Conservation (phyloP, 1,284 basidiomycete genomes). For the Inonotus obliquus region DNA sequence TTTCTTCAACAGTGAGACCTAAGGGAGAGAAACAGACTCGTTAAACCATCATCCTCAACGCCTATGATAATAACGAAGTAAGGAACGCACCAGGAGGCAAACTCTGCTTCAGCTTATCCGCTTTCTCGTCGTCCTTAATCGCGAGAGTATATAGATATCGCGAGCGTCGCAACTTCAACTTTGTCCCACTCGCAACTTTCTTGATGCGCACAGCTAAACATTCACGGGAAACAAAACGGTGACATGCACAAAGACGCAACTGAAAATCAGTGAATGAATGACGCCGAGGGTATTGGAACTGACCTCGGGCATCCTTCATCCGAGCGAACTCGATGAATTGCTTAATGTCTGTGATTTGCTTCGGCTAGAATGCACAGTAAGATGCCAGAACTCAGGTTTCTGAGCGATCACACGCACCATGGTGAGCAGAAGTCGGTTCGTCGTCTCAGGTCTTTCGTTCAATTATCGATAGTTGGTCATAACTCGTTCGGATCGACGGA, state of each 20-base stretch:
- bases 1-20: conserved; percentile 64
- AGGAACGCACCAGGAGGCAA: conserved; percentile 83
- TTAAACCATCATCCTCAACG: neutral
- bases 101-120: conserved; percentile 95
- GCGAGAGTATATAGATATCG: conserved; percentile 97
- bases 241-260: neutral
- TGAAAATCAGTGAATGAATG: neutral
- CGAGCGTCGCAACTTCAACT: conserved; percentile 99
- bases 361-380: conserved; percentile 58
- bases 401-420: neutral
- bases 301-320: conserved; percentile 82
- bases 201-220: conserved; percentile 92
- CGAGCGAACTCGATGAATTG: conserved; percentile 96
- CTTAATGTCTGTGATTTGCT: conserved; percentile 99
- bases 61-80: neutral
- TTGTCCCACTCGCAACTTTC: conserved; percentile 84
- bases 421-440: no score
- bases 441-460: no score
- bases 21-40: neutral
- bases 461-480: no score
- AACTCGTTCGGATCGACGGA: neutral
- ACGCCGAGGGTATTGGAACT: conserved; percentile 24
- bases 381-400: neutral
- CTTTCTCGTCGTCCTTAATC: conserved; percentile 96
- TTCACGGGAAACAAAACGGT: neutral